Percentiles rank a stretch among this genome's conserved stretches.
Evolutionary conservation across 1,284 basidiomycete genomes (phyloP).

Genomic region (Fistulinella cinereoalba): DNA sequence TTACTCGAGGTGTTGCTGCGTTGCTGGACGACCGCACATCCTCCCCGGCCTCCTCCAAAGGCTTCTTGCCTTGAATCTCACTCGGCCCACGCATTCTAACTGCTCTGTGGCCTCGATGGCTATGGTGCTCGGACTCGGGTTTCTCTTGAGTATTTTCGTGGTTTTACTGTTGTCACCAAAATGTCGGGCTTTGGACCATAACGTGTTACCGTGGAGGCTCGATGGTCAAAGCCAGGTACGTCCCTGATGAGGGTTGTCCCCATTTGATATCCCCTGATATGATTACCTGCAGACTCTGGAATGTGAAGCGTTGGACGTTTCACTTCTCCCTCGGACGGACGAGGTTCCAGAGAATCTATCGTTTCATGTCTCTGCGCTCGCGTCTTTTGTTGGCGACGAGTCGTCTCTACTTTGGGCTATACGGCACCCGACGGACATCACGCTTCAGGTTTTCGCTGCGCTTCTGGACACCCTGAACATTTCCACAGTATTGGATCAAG

Average conservation of each 20-base stretch:
- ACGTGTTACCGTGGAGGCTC: background rate
- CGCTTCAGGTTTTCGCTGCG: slow-evolving; percentile 4
- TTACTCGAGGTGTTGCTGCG: background rate
- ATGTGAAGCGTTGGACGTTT: slow-evolving; percentile 13
- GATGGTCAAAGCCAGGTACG: slow-evolving; percentile 4
- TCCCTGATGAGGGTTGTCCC: too few species aligned
- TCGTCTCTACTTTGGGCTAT: slow-evolving; percentile 16
- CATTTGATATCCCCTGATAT: too few species aligned
- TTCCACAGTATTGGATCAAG: too few species aligned
- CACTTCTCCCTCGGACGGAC: slow-evolving; percentile 1
- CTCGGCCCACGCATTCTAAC: background rate
- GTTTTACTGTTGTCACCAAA: slow-evolving; percentile 1
- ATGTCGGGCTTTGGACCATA: slow-evolving; percentile 6
- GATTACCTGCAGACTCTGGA: too few species aligned
- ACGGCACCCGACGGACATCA: slow-evolving; percentile 11
- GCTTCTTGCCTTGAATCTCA: background rate
- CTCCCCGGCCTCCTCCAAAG: background rate
- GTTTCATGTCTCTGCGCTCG: slow-evolving; percentile 14
- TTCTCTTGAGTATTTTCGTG: background rate
- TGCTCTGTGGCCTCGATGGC: background rate
- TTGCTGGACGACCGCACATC: background rate
- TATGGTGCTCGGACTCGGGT: slow-evolving; percentile 7
- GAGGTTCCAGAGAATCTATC: background rate
- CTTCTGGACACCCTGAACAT: too few species aligned
- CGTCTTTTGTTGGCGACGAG: slow-evolving; percentile 5